Evolutionary conservation across 169 alveolate genomes (phyloP).

Genomic region (Plasmodium chabaudi): DNA sequence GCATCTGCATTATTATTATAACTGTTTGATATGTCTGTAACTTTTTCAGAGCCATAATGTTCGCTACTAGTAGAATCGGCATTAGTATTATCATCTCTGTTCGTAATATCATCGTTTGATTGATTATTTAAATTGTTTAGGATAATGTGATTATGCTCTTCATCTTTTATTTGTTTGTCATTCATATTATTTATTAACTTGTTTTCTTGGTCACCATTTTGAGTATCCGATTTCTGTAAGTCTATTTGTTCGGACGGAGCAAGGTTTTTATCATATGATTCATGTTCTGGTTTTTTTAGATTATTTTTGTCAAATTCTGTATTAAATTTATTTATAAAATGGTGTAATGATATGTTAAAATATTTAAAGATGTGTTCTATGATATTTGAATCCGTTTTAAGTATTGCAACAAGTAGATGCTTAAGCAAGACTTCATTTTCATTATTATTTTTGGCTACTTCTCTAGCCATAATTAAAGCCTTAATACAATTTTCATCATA

Average conservation of each 20-base stretch:
- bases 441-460: conserved; percentile 67
- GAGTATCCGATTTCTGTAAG: no score
- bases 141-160: conserved; percentile 29
- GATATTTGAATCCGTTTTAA: conserved; percentile 23
- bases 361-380: conserved; percentile 50
- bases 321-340: conserved; percentile 53
- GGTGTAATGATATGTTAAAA: conserved; percentile 39
- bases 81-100: no score
- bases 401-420: conserved; percentile 50
- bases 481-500: conserved; percentile 68
- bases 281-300: not conserved
- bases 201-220: not conserved
- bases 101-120: no score
- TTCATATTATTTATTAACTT: not conserved
- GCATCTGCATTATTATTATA: not conserved
- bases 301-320: conserved; percentile 11
- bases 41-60: no score
- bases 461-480: conserved; percentile 71
- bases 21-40: no score
- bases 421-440: conserved; percentile 34
- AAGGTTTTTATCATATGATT: not conserved
- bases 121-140: conserved; percentile 16
- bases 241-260: no score
- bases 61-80: no score
- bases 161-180: conserved; percentile 50